Evolutionary conservation across 202 grass and related monocot species (phyloP).

Genomic region (Elaeis oleifera): DNA sequence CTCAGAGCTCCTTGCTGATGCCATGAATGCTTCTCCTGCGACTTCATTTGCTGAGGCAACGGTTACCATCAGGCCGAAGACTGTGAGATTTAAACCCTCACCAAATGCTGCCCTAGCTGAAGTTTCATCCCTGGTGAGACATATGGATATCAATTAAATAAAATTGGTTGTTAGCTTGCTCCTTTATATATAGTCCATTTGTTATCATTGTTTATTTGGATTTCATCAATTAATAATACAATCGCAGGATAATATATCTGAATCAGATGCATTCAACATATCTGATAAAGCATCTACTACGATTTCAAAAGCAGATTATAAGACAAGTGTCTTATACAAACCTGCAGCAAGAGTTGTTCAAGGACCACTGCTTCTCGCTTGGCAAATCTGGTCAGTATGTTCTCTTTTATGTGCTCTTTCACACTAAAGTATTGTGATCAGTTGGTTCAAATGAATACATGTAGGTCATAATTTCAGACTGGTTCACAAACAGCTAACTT

Average conservation of each 20-base stretch:
- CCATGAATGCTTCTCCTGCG: slow-evolving; percentile 4
- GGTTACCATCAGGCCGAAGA: slow-evolving; percentile 47
- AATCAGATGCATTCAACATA: slow-evolving; percentile 10
- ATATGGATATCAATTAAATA: no score
- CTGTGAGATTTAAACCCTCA: slow-evolving; percentile 24
- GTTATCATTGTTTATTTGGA: no score
- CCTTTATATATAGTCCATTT: no score
- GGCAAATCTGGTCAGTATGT: slow-evolving; percentile 21
- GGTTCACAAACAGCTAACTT: no score
- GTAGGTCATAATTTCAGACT: no score
- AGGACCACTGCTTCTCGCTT: slow-evolving; percentile 11
- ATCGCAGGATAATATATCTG: slow-evolving; percentile 22
- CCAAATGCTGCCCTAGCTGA: not conserved
- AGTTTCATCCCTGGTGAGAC: slow-evolving; percentile 24
- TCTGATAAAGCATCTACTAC: slow-evolving; percentile 4
- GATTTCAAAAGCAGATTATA: slow-evolving; percentile 18
- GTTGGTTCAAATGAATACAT: no score
- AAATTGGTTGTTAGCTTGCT: no score
- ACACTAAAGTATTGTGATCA: no score
- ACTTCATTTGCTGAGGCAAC: slow-evolving; percentile 17
- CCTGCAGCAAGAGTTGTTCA: slow-evolving; percentile 23
- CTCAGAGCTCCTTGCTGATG: slow-evolving; percentile 24
- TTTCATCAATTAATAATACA: not conserved
- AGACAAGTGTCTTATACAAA: slow-evolving; percentile 24
- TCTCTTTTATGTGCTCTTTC: not conserved